These are phyloP conservation scores for Monilinia fructicola DNA, from an alignment of 2,329 filamentous ascomycete genomes.

Conservation along the genomic window DNA sequence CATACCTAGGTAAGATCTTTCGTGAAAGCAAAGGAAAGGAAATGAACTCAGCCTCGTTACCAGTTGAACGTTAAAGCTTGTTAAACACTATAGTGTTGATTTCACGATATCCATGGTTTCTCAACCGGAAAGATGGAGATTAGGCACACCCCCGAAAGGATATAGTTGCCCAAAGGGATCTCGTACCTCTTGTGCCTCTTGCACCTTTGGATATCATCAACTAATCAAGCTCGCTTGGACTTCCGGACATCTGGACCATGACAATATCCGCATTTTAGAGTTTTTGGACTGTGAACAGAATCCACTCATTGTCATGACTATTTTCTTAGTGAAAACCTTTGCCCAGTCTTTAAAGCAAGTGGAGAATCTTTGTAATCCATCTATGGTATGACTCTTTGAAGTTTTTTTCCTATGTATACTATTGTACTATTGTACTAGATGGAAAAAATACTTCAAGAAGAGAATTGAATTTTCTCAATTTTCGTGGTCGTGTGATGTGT, in stretches of 20 bases:
- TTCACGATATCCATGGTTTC: neutral
- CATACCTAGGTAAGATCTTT: neutral
- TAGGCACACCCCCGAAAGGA: neutral
- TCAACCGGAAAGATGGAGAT: slow-evolving; percentile 8
- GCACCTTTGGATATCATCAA: neutral
- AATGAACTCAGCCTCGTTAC: slow-evolving; percentile 16
- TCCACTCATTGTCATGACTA: slow-evolving; percentile 3
- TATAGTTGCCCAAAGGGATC: neutral
- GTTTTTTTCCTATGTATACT: neutral
- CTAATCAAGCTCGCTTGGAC: neutral
- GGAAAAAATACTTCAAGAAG: neutral
- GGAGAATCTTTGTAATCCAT: slow-evolving; percentile 10
- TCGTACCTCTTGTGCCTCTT: no score
- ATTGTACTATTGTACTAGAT: neutral
- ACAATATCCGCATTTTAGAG: slow-evolving; percentile 12
- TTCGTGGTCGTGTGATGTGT: slow-evolving; percentile 8
- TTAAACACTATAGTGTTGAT: neutral
- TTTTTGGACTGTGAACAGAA: neutral
- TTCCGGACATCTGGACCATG: slow-evolving; percentile 17
- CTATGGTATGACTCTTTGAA: slow-evolving; percentile 15
- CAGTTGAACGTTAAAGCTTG: slow-evolving; percentile 11
- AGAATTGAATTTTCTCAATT: neutral
- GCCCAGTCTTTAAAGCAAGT: neutral
- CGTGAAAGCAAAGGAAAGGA: neutral
- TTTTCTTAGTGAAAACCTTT: neutral